Evolutionary conservation across 2,329 filamentous ascomycete genomes (phyloP).

Genomic region (Elsinoe perseae): DNA sequence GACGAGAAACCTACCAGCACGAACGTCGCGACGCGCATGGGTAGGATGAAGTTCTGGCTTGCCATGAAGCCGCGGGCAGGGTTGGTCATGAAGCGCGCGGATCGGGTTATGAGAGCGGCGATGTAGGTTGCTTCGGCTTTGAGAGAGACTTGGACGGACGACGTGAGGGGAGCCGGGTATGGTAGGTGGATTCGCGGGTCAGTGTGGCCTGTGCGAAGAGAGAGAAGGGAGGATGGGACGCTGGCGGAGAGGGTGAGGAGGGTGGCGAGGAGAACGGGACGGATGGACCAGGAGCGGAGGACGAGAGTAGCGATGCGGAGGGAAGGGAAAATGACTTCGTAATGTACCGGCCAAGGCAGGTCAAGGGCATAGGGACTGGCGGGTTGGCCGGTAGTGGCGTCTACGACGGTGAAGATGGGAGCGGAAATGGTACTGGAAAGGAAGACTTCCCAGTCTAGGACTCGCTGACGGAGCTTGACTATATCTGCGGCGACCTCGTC

Average conservation of each 20-base stretch:
- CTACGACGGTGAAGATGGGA: background rate
- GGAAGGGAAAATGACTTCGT: slow-evolving; percentile 11
- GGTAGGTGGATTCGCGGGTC: slow-evolving; percentile 3
- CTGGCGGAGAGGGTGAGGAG: background rate
- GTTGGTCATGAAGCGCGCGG: slow-evolving; percentile 50
- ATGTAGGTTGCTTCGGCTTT: slow-evolving; percentile 70
- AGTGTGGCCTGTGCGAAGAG: background rate
- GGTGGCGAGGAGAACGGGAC: slow-evolving; percentile 17
- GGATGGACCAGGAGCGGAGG: slow-evolving; percentile 19
- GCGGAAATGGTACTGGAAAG: background rate
- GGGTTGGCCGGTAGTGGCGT: slow-evolving; percentile 1
- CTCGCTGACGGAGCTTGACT: background rate
- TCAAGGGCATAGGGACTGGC: background rate
- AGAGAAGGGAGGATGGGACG: background rate
- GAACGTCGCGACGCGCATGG: slow-evolving; percentile 6
- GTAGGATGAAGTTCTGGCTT: slow-evolving; percentile 8
- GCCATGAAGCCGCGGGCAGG: slow-evolving; percentile 21
- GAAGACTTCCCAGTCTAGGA: slow-evolving; percentile 1
- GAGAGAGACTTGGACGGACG: slow-evolving; percentile 45
- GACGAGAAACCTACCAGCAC: background rate
- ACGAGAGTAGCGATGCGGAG: slow-evolving; percentile 11
- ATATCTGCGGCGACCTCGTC: background rate
- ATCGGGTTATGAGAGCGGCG: slow-evolving; percentile 62
- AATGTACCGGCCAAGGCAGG: background rate
- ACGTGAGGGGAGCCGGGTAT: slow-evolving; percentile 23